phyloP scores from a whole-genome alignment of 495 filamentous ascomycete species.

The Astrocystis sublimbata region DNA sequence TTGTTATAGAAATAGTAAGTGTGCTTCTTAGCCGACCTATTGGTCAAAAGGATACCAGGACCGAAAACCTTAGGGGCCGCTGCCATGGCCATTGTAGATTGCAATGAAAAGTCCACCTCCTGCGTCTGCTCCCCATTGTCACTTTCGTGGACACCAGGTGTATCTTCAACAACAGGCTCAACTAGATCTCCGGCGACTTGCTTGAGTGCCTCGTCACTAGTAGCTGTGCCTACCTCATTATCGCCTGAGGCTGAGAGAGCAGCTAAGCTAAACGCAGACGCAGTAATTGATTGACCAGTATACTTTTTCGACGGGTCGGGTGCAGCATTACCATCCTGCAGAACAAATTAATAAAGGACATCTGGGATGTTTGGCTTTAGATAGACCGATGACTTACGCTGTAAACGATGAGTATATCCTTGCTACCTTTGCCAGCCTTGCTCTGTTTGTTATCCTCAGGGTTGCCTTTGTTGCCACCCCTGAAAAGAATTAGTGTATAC shows the following conservation, averaged over 20 bases:
- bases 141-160: neutral
- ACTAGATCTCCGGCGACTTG: neutral
- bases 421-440: constrained; percentile 38
- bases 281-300: constrained; percentile 15
- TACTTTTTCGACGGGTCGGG: constrained; percentile 27
- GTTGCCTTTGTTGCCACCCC: constrained; percentile 28
- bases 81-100: neutral
- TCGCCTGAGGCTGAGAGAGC: neutral
- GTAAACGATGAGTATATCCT: constrained; percentile 42
- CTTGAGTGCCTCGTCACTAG: neutral
- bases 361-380: neutral
- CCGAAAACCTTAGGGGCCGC: constrained; percentile 18
- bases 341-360: constrained; percentile 10
- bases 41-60: constrained; percentile 40
- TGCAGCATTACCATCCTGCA: constrained; percentile 39
- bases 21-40: constrained; percentile 31
- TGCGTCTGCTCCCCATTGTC: neutral
- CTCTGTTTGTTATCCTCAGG: constrained; percentile 33
- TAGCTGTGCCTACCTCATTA: neutral
- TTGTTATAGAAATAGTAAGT: constrained; percentile 44
- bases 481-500: constrained; percentile 17
- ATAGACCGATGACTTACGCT: constrained; percentile 20
- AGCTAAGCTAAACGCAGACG: constrained; percentile 1
- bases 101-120: neutral
- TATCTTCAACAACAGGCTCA: neutral